Evolutionary conservation across 176 grass and related monocot species (phyloP), one percentile per base, ranked within the genome.

Genomic region (Cenchrus purpureus): DNA sequence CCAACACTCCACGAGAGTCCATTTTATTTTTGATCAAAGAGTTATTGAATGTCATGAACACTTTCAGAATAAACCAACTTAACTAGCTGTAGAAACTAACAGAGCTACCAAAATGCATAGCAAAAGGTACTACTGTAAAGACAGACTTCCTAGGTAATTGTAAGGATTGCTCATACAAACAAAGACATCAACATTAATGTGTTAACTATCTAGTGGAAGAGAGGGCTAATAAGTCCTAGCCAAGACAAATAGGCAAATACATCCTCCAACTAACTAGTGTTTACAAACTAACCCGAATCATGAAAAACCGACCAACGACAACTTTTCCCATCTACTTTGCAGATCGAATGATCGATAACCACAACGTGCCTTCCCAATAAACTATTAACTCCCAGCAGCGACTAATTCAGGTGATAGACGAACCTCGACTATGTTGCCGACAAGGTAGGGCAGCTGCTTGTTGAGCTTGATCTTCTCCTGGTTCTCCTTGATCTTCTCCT

Each of bases 351-450:
- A 32, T 32, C 59, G 62, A 34, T 34, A 65, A 53, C 13, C 3
- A 50, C 53, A 74, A 53, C 71, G 15, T 16, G 29, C 3, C 48
- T 74, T 8, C 25, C 48, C 48, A 32, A 32, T 32, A 49, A 74
- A 54, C 8, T 29, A 19, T 2, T 31, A 74, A 34, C 4, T 65
- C 4, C 12, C 50, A 74, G 4, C 25, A 3, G 28, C 13, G 28
- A 15, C 28, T 9, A 54, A 54, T 54, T 34, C 28, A 74, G 28
- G 25, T 16, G 50, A 32, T 15, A 74, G 54, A 32, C 71, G 2
- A 34, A 97, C 95, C 92, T 97, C 92, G 10, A 97, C 92, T 54
- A 97, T 94, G 90, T 92, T 97, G 12, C 92, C 92, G n/a, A 97
- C 92, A 3, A 94, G 90, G 56, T 97, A 97, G 2, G 92, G 95